Evolutionary conservation across 2,329 filamentous ascomycete genomes (phyloP).

Genomic region (Botryotinia narcissicola): DNA sequence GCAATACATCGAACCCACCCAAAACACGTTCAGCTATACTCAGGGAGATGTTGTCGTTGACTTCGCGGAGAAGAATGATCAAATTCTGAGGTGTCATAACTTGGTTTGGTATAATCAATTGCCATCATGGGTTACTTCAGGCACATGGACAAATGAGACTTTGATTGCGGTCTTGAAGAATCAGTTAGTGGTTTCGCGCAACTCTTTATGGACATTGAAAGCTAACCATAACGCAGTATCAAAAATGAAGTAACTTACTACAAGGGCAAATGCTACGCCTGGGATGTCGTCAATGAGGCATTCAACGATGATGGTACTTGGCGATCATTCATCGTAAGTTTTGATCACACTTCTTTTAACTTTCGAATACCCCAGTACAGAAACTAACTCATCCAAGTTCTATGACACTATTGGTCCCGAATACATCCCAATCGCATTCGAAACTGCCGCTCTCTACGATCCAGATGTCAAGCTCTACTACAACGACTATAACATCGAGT

Average conservation of each 20-base stretch:
- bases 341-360: conserved; percentile 45
- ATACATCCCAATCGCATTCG: conserved; percentile 43
- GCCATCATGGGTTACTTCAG: conserved; percentile 50
- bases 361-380: conserved; percentile 23
- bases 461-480: conserved; percentile 35
- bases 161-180: conserved; percentile 56
- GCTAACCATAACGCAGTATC: conserved; percentile 41
- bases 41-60: conserved; percentile 54
- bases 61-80: conserved; percentile 48
- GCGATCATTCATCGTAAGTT: conserved; percentile 47
- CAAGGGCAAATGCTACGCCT: conserved; percentile 59
- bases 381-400: conserved; percentile 2
- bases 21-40: conserved; percentile 56
- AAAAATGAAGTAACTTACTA: conserved; percentile 57
- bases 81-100: conserved; percentile 62
- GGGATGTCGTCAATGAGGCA: conserved; percentile 67
- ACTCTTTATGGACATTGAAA: background rate
- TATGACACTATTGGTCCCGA: conserved; percentile 47
- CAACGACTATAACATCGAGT: conserved; percentile 65
- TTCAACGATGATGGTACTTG: conserved; percentile 57
- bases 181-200: conserved; percentile 41
- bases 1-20: conserved; percentile 58
- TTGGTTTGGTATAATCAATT: conserved; percentile 52
- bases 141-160: conserved; percentile 57
- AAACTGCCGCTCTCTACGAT: conserved; percentile 33